These are phyloP conservation scores for Porcisia deanei DNA, from an alignment of 208 protist species.

Conservation along the genomic window DNA sequence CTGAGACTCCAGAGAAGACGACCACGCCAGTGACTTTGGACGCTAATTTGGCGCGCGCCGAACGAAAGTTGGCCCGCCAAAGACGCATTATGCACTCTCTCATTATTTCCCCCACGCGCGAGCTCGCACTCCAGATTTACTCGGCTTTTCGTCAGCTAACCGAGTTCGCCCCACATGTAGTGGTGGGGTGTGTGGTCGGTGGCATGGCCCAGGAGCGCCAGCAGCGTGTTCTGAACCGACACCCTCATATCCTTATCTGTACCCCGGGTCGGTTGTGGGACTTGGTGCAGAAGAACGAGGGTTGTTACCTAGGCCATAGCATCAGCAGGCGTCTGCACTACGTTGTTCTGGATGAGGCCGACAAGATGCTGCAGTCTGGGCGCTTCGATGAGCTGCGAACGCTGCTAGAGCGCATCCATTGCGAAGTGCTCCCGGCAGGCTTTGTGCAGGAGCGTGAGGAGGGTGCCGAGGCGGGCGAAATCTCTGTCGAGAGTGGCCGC, in stretches of 20 bases:
- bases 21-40: not conserved
- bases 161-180: slow-evolving; percentile 52
- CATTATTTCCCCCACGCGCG: slow-evolving; percentile 97
- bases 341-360: slow-evolving; percentile 98
- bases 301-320: slow-evolving; percentile 95
- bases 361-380: slow-evolving; percentile 97
- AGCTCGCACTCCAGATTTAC: slow-evolving; percentile 98
- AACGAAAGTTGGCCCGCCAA: slow-evolving; percentile 5
- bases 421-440: slow-evolving; percentile 77
- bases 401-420: slow-evolving; percentile 97
- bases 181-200: slow-evolving; percentile 84
- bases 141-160: slow-evolving; percentile 67
- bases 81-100: slow-evolving; percentile 86
- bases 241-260: slow-evolving; percentile 92
- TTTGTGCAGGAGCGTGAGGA: slow-evolving; percentile 81
- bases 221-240: slow-evolving; percentile 89
- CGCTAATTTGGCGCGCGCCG: not conserved
- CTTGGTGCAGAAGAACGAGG: slow-evolving; percentile 87
- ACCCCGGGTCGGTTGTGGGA: slow-evolving; percentile 91
- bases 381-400: slow-evolving; percentile 97
- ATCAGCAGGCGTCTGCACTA: slow-evolving; percentile 92
- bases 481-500: slow-evolving; percentile 54
- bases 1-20: not conserved
- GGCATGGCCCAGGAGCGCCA: slow-evolving; percentile 91
- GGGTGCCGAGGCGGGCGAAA: slow-evolving; percentile 52